These are phyloP conservation scores for Rhododendron williamsianum DNA, from an alignment of 148 eudicot genomes.

Conservation along the genomic window DNA sequence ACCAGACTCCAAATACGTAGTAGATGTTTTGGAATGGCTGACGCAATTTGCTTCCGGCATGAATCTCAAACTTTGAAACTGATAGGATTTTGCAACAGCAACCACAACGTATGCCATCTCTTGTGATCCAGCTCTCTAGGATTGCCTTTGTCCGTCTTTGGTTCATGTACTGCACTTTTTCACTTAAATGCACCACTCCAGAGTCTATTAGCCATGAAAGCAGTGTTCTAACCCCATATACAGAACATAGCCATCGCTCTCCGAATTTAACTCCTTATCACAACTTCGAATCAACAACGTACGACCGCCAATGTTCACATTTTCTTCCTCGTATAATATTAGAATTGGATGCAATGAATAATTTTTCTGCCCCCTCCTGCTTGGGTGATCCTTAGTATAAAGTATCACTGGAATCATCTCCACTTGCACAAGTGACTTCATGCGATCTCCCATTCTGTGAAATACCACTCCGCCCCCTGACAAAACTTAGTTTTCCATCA, in stretches of 20 bases:
- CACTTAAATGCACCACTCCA: constrained; percentile 55
- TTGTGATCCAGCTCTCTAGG: constrained; percentile 90
- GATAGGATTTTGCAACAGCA: constrained; percentile 93
- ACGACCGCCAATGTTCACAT: constrained; percentile 69
- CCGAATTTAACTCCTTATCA: constrained; percentile 53
- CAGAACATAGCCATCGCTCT: constrained; percentile 56
- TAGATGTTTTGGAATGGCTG: constrained; percentile 81
- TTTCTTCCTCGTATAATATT: constrained; percentile 46
- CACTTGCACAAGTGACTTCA: constrained; percentile 31
- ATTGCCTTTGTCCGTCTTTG: constrained; percentile 51
- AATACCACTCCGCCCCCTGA: constrained; percentile 39
- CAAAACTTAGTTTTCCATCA: constrained; percentile 42
- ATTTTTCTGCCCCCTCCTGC: constrained; percentile 32
- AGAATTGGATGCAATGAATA: constrained; percentile 21
- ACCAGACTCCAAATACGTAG: constrained; percentile 49
- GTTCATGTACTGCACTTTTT: constrained; percentile 90
- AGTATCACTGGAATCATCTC: constrained; percentile 21
- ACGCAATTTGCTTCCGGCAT: constrained; percentile 86
- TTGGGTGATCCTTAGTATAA: neutral
- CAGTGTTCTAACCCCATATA: constrained; percentile 72
- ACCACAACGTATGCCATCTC: constrained; percentile 85
- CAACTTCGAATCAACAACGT: constrained; percentile 70
- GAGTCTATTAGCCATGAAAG: constrained; percentile 91
- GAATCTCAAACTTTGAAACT: constrained; percentile 73
- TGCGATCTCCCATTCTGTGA: constrained; percentile 35